Conservation (phyloP, 2,329 filamentous ascomycete species). For the Penicillium sp. region DNA sequence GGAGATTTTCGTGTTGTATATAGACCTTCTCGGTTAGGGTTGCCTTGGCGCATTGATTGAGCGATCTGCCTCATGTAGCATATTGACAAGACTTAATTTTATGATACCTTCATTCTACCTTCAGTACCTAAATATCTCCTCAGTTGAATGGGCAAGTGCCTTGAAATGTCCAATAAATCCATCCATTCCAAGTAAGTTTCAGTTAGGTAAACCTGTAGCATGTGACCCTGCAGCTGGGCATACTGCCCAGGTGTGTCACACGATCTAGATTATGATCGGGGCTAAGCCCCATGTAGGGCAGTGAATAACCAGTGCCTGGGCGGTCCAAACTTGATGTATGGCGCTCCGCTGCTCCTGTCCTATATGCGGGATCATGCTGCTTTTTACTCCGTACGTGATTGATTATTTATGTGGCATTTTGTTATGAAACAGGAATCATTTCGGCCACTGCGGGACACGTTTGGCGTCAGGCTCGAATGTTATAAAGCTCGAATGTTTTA, state of each 20-base stretch:
- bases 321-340: not conserved
- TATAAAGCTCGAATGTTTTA: no score
- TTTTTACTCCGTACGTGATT: not conserved
- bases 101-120: conserved; percentile 24
- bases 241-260: no score
- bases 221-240: no score
- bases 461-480: no score
- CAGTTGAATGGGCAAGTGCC: no score
- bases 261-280: no score
- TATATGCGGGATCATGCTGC: not conserved
- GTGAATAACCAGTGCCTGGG: no score
- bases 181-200: no score
- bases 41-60: conserved; percentile 27
- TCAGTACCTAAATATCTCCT: no score
- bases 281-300: no score
- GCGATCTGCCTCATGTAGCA: conserved; percentile 29
- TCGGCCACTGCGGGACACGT: not conserved
- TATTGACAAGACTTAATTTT: conserved; percentile 32
- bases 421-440: not conserved
- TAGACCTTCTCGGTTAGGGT: conserved; percentile 33
- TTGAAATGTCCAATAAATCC: no score
- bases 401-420: not conserved
- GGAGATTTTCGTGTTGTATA: conserved; percentile 33
- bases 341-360: not conserved
- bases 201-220: no score